These are phyloP conservation scores for Lotmaria passim DNA, from an alignment of 208 protist species.

Conservation along the genomic window DNA sequence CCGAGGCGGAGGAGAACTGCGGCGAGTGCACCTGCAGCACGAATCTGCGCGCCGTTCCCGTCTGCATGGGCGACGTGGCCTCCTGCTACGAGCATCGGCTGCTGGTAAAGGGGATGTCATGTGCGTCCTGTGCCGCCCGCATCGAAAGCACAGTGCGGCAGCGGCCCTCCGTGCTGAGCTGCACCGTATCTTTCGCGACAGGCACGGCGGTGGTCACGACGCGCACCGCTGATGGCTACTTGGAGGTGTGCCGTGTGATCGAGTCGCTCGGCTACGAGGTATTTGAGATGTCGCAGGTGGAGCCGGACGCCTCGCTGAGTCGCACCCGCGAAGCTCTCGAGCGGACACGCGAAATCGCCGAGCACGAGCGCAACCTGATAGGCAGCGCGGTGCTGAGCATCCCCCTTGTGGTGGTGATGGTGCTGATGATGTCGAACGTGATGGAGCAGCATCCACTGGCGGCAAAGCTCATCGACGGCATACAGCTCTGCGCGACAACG, in stretches of 20 bases:
- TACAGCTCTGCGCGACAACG: conserved; percentile 72
- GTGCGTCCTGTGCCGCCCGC: conserved; percentile 87
- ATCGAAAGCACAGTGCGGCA: conserved; percentile 71
- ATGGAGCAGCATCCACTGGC: conserved; percentile 31
- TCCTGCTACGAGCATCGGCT: conserved; percentile 39
- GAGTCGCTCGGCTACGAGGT: conserved; percentile 53
- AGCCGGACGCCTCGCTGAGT: conserved; percentile 25
- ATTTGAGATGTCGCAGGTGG: conserved; percentile 17
- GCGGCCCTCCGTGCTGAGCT: conserved; percentile 47
- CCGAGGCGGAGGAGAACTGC: conserved; percentile 22
- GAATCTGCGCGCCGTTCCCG: conserved; percentile 25
- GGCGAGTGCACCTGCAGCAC: conserved; percentile 36
- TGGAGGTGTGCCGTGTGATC: conserved; percentile 37
- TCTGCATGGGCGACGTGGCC: conserved; percentile 17
- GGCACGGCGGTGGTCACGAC: conserved; percentile 46
- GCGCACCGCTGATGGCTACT: conserved; percentile 8
- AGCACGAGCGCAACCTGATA: conserved; percentile 50
- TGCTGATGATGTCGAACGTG: conserved; percentile 60
- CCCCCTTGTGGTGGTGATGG: conserved; percentile 69
- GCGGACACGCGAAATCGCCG: conserved; percentile 68
- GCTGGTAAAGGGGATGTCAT: conserved; percentile 90
- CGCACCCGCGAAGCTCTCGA: conserved; percentile 60
- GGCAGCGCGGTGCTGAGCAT: conserved; percentile 60
- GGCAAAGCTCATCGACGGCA: conserved; percentile 39
- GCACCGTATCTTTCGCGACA: conserved; percentile 79